Evolutionary conservation across 2,329 filamentous ascomycete species (phyloP).

Genomic region (Immersiporthe knoxdaviesiana): DNA sequence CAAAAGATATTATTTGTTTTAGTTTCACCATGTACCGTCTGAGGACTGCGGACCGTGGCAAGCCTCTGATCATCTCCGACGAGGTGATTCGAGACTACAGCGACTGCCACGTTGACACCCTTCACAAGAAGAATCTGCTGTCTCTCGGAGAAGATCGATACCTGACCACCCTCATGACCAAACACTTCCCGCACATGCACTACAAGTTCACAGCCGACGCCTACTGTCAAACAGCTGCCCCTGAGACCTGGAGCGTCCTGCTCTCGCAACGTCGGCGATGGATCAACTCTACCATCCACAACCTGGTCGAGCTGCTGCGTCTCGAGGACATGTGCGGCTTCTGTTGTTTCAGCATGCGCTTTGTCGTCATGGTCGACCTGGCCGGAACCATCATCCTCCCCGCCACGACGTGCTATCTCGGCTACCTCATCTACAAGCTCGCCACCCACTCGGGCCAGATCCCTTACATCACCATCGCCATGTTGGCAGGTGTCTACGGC

Average conservation of each 20-base stretch:
- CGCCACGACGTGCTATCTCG: constrained; percentile 84
- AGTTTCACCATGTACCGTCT: constrained; percentile 99
- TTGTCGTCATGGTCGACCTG: constrained; percentile 92
- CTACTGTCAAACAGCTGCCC: constrained; percentile 89
- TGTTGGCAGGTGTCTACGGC: constrained; percentile 91
- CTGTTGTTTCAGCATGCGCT: constrained; percentile 98
- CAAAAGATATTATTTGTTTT: constrained; percentile 31
- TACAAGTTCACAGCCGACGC: constrained; percentile 97
- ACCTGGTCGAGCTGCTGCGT: constrained; percentile 86
- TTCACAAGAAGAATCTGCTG: constrained; percentile 95
- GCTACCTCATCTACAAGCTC: constrained; percentile 82
- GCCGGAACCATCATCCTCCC: constrained; percentile 91
- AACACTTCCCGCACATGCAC: constrained; percentile 92
- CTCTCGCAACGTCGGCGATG: constrained; percentile 97
- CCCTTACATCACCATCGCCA: constrained; percentile 83
- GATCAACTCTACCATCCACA: constrained; percentile 99
- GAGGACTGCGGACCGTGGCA: constrained; percentile 89
- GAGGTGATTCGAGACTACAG: constrained; percentile 86
- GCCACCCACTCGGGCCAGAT: constrained; percentile 72
- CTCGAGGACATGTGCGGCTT: constrained; percentile 96
- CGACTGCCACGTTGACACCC: constrained; percentile 85
- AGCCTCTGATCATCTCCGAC: constrained; percentile 91
- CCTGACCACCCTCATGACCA: constrained; percentile 96
- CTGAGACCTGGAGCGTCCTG: constrained; percentile 90
- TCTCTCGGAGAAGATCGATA: constrained; percentile 97